phyloP scores from a whole-genome alignment of 2,329 filamentous ascomycete species.

The Cordyceps cateniannulata region DNA sequence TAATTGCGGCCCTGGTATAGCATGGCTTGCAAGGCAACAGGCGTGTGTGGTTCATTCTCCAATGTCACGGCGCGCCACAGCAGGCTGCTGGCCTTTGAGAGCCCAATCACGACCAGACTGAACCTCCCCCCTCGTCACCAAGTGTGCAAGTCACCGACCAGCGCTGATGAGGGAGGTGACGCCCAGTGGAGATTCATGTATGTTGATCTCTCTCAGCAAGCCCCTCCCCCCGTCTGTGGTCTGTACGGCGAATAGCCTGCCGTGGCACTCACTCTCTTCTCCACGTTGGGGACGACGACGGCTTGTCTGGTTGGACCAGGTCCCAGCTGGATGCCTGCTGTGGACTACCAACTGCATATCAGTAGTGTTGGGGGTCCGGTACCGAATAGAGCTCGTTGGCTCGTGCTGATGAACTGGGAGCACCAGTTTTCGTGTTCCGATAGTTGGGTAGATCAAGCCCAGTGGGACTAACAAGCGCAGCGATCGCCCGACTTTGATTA shows the following conservation, averaged over 20 bases:
- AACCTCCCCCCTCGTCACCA: too few relatives aligned
- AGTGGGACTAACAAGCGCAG: background rate
- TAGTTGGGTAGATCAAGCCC: background rate
- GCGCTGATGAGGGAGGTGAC: background rate
- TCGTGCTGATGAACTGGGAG: too few relatives aligned
- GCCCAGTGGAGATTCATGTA: background rate
- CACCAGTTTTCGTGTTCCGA: background rate
- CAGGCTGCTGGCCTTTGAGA: conserved; percentile 1
- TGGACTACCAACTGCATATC: background rate
- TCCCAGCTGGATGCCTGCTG: background rate
- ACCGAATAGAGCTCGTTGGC: too few relatives aligned
- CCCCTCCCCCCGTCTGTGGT: background rate
- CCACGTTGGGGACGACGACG: background rate
- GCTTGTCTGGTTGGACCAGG: background rate
- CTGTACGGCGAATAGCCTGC: background rate
- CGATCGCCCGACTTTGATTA: background rate
- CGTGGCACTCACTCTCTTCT: background rate
- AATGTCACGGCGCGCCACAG: conserved; percentile 3
- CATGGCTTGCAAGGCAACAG: background rate
- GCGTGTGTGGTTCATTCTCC: conserved; percentile 4
- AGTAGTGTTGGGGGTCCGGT: background rate
- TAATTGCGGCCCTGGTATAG: conserved; percentile 2
- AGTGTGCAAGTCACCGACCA: background rate
- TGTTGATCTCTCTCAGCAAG: conserved; percentile 8
- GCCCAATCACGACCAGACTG: too few relatives aligned